These are phyloP conservation scores for Linnemannia schmuckeri DNA, from an alignment of 192 early-diverging fungal species.

Conservation along the genomic window DNA sequence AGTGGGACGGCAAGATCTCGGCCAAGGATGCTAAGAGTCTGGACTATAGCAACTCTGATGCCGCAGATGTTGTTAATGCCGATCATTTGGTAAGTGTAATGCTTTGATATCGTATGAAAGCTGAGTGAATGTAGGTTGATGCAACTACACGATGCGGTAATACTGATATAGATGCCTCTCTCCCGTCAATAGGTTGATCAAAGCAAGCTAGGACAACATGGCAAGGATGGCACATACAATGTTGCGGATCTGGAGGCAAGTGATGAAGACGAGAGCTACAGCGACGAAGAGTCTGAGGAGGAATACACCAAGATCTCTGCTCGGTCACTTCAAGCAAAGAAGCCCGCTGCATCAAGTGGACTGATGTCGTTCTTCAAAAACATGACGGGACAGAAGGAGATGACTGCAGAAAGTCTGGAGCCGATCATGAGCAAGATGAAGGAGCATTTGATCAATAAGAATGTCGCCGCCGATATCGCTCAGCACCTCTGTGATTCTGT, in stretches of 20 bases:
- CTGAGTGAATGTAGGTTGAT: not conserved
- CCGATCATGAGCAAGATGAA: conserved; percentile 92
- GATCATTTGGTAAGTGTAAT: conserved; percentile 39
- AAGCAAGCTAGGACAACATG: conserved; percentile 69
- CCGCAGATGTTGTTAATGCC: conserved; percentile 24
- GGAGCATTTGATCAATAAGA: conserved; percentile 92
- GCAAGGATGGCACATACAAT: conserved; percentile 80
- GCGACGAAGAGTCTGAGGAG: conserved; percentile 66
- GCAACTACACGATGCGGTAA: not conserved
- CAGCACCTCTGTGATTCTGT: conserved; percentile 88
- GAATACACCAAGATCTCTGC: conserved; percentile 54
- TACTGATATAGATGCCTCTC: not conserved
- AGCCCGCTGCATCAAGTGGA: conserved; percentile 48
- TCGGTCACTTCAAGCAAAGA: conserved; percentile 28
- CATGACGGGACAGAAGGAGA: conserved; percentile 77
- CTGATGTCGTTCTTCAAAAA: conserved; percentile 80
- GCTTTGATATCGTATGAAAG: not conserved
- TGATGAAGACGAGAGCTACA: conserved; percentile 68
- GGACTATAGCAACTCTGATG: conserved; percentile 61
- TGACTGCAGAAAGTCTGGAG: conserved; percentile 78
- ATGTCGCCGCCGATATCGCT: conserved; percentile 92
- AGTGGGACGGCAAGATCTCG: conserved; percentile 82
- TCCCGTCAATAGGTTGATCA: conserved; percentile 63
- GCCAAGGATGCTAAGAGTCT: conserved; percentile 67
- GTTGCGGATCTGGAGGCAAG: conserved; percentile 77